phyloP scores from a whole-genome alignment of 768 basidiomycete genomes.

The Cystofilobasidium macerans region DNA sequence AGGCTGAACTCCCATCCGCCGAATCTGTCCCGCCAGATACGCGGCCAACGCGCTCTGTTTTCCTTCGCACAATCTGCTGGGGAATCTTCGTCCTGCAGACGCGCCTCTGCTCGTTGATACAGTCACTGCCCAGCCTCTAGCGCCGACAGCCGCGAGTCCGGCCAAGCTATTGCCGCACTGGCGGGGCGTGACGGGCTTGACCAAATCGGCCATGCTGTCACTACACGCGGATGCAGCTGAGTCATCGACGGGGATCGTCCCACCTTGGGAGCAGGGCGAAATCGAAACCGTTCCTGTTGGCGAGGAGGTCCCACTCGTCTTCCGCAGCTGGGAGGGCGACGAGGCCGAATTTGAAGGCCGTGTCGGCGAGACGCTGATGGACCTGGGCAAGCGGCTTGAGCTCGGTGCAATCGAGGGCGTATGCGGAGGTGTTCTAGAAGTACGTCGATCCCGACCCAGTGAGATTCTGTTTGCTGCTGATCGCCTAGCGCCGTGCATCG shows the following conservation, averaged over 20 bases:
- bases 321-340: conserved; percentile 23
- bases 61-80: conserved; percentile 47
- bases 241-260: neutral
- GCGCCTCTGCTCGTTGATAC: conserved; percentile 46
- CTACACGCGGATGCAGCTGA: neutral
- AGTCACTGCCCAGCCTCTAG: neutral
- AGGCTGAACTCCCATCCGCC: conserved; percentile 7
- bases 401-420: conserved; percentile 22
- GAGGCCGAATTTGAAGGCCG: conserved; percentile 3
- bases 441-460: neutral
- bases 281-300: too few relatives aligned
- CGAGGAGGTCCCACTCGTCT: conserved; percentile 14
- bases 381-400: conserved; percentile 23
- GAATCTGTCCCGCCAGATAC: conserved; percentile 29
- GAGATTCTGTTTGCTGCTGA: neutral
- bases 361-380: conserved; percentile 24
- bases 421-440: conserved; percentile 24
- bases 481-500: neutral
- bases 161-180: conserved; percentile 16
- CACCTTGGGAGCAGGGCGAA: neutral
- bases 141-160: conserved; percentile 1
- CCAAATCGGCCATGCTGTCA: conserved; percentile 1
- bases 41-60: conserved; percentile 38
- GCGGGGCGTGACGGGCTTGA: conserved; percentile 14
- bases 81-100: conserved; percentile 50